A percentile compares a stretch with the other conserved stretches of the same genome.
phyloP scores from a whole-genome alignment of 768 basidiomycete genomes.

The Chalciporus sphaerocephalus region DNA sequence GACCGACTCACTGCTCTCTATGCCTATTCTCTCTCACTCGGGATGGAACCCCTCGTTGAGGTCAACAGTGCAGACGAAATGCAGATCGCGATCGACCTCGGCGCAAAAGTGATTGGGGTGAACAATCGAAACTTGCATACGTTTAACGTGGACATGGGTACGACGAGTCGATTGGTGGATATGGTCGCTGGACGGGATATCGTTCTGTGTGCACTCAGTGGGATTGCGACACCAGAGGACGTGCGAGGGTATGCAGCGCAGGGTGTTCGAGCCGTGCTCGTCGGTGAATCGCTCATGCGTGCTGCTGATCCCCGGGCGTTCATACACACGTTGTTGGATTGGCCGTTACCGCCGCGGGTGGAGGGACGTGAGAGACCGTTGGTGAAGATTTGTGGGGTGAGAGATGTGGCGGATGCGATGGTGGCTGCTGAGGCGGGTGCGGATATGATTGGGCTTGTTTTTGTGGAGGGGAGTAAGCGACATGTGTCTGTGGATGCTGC shows the following conservation, averaged over 20 bases:
- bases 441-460: slow-evolving; percentile 88
- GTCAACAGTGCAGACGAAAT: slow-evolving; percentile 95
- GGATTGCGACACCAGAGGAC: slow-evolving; percentile 75
- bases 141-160: slow-evolving; percentile 95
- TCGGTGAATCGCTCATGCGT: slow-evolving; percentile 97
- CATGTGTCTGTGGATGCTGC: slow-evolving; percentile 60
- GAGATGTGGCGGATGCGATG: slow-evolving; percentile 69
- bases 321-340: slow-evolving; percentile 71
- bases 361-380: slow-evolving; percentile 47
- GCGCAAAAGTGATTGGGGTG: slow-evolving; percentile 90
- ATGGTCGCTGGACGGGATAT: slow-evolving; percentile 74
- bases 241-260: slow-evolving; percentile 79
- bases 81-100: slow-evolving; percentile 76
- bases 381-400: slow-evolving; percentile 95
- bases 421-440: slow-evolving; percentile 80
- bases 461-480: slow-evolving; percentile 75
- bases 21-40: slow-evolving; percentile 69
- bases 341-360: slow-evolving; percentile 48
- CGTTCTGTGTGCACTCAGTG: slow-evolving; percentile 87
- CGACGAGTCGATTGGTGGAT: slow-evolving; percentile 83
- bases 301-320: slow-evolving; percentile 77
- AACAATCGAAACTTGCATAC: slow-evolving; percentile 98
- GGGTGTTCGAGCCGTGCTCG: slow-evolving; percentile 88
- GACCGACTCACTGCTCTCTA: slow-evolving; percentile 72
- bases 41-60: slow-evolving; percentile 98